Conservation (phyloP, 768 basidiomycete species). For the Collybia sp. region DNA sequence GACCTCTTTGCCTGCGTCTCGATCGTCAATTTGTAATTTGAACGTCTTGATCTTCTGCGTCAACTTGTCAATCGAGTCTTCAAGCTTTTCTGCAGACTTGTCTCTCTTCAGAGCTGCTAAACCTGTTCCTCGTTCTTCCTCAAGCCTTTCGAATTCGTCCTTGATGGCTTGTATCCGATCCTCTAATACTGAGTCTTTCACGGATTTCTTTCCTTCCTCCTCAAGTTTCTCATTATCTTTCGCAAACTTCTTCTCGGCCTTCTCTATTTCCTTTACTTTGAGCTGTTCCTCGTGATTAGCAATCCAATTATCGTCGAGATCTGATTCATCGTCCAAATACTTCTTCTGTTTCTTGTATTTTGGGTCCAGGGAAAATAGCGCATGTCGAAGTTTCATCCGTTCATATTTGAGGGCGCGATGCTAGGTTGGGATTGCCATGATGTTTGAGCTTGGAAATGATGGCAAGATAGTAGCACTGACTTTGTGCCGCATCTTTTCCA, state of each 20-base stretch:
- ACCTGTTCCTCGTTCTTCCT: conserved; percentile 76
- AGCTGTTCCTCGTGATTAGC: conserved; percentile 71
- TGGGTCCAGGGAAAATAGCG: conserved; percentile 71
- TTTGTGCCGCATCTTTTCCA: conserved; percentile 93
- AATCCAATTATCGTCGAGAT: conserved; percentile 92
- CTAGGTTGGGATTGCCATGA: conserved; percentile 34
- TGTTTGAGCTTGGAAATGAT: background rate
- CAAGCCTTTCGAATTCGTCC: conserved; percentile 69
- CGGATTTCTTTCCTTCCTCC: conserved; percentile 62
- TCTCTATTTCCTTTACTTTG: conserved; percentile 82
- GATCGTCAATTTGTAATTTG: conserved; percentile 86
- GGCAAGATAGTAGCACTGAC: conserved; percentile 36
- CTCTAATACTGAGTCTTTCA: conserved; percentile 58
- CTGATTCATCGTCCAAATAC: conserved; percentile 82
- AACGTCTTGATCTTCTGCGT: conserved; percentile 81
- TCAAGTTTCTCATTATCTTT: conserved; percentile 87
- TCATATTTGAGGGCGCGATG: conserved; percentile 90
- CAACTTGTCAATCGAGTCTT: conserved; percentile 78
- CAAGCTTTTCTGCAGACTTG: conserved; percentile 70
- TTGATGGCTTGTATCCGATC: conserved; percentile 69
- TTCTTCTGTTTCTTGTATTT: conserved; percentile 80
- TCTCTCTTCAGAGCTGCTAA: conserved; percentile 66
- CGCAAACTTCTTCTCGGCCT: conserved; percentile 89
- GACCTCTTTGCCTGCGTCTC: conserved; percentile 93
- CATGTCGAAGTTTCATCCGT: conserved; percentile 93